Evolutionary conservation across 257 asterid genomes (phyloP), one percentile per base, ranked within the genome.

Genomic region (Misopates orontium): DNA sequence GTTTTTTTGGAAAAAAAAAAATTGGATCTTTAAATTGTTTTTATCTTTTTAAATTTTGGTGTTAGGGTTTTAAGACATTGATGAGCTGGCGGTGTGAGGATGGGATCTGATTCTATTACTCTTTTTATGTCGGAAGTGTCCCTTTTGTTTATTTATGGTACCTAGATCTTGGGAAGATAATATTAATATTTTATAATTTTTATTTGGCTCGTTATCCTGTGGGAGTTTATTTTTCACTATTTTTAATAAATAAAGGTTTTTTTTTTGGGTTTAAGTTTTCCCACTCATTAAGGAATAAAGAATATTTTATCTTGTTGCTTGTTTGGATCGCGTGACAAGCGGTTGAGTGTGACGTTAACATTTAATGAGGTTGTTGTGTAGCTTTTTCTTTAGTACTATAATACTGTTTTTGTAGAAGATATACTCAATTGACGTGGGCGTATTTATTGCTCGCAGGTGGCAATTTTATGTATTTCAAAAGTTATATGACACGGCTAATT

Each of bases 51-150:
- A 28, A 6, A 28, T 28, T 28, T 28, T 28, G 42, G 42, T 36
- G 42, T 36, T 36, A 36, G 42, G 42, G 42, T 36, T 36, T 36
- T 36, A 8, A 36, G 11, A 8, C 42, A 28, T 36, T 36, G 58
- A 60, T 51, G 70, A 64, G 82, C 55, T 57, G 73, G 76, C 71
- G 41, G 53, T 52, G 68, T 28, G 19, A 48, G 66, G 39, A 44
- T n/a, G 24, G 59, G 87, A 75, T 79, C 75, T 74, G 65, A 59
- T 53, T 66, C n/a, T n/a, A n/a, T n/a, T 42, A 18, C 18, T 16
- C 18, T 0, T 13, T 0, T 48, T n/a, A 11, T 49, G 10, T 16
- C 20, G 23, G 21, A 18, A 42, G 10, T 16, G 63, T 9, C 48
- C 25, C 22, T 3, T 31, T 18, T 18, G 17, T 31, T 36, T 57